These are phyloP conservation scores for Capsicum pubescens DNA, from an alignment of 257 asterid genomes.

Conservation along the genomic window DNA sequence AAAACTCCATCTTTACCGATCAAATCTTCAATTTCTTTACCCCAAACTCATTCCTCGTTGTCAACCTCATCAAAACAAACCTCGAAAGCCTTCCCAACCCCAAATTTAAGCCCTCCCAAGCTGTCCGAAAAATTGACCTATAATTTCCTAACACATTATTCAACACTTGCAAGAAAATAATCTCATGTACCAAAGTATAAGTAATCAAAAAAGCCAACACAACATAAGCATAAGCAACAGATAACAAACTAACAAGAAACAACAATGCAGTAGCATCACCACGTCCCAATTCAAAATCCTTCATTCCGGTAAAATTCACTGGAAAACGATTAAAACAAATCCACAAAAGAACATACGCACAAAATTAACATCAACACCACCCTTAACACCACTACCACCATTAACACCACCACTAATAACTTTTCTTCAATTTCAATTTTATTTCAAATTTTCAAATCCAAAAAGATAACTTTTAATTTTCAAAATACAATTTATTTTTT, in stretches of 20 bases:
- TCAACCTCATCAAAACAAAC: conserved; percentile 87
- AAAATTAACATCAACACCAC: too few species aligned
- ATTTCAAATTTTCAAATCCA: too few species aligned
- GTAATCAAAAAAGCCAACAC: conserved; percentile 76
- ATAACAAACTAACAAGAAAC: conserved; percentile 58
- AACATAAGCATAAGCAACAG: conserved; percentile 68
- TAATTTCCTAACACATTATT: conserved; percentile 67
- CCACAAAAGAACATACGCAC: too few species aligned
- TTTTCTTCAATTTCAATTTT: too few species aligned
- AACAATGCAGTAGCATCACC: conserved; percentile 60
- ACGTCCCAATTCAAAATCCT: conserved; percentile 75
- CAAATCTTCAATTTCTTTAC: conserved; percentile 61
- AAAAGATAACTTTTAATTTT: too few species aligned
- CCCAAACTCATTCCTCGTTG: conserved; percentile 85
- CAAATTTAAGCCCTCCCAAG: conserved; percentile 76
- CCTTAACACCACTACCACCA: too few species aligned
- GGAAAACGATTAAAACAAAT: too few species aligned
- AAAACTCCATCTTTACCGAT: too few species aligned
- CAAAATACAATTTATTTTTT: too few species aligned
- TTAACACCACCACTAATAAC: too few species aligned
- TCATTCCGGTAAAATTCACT: conserved; percentile 20
- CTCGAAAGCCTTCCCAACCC: conserved; percentile 81
- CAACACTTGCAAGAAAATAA: conserved; percentile 67
- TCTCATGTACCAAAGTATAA: conserved; percentile 76
- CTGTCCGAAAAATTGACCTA: conserved; percentile 57